Conservation (phyloP, 257 asterid species). For the Gardenia jasminoides region DNA sequence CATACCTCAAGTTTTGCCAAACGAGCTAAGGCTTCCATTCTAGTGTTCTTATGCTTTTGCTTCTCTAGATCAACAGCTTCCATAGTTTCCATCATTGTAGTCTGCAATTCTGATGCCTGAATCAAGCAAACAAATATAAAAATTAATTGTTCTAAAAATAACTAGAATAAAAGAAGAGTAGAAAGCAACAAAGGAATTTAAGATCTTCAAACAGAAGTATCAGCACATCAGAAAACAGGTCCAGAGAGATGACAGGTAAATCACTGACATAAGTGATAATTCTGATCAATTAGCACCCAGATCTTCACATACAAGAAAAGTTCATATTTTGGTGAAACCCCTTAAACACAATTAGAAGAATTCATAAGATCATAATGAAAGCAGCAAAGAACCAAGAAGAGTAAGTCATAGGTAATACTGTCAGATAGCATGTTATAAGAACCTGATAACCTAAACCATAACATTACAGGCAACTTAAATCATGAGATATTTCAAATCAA, state of each 20-base stretch:
- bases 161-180: background rate
- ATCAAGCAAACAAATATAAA: background rate
- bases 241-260: background rate
- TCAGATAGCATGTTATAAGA: background rate
- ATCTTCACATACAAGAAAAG: background rate
- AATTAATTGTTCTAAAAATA: background rate
- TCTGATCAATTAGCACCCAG: background rate
- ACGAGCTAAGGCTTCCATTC: constrained; percentile 83
- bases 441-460: background rate
- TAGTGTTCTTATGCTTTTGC: constrained; percentile 88
- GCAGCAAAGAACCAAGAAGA: background rate
- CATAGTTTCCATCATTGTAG: constrained; percentile 90
- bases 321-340: background rate
- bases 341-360: background rate
- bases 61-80: constrained; percentile 95
- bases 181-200: background rate
- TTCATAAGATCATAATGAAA: background rate
- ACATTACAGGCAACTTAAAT: background rate
- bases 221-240: background rate
- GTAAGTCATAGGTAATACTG: background rate
- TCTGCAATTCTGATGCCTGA: constrained; percentile 90
- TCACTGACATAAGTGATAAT: background rate
- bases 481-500: too few species aligned
- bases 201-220: background rate
- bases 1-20: constrained; percentile 81